Evolutionary conservation across 306 rosid species (phyloP), one percentile per base, ranked within the genome.

Genomic region (Vigna angularis): DNA sequence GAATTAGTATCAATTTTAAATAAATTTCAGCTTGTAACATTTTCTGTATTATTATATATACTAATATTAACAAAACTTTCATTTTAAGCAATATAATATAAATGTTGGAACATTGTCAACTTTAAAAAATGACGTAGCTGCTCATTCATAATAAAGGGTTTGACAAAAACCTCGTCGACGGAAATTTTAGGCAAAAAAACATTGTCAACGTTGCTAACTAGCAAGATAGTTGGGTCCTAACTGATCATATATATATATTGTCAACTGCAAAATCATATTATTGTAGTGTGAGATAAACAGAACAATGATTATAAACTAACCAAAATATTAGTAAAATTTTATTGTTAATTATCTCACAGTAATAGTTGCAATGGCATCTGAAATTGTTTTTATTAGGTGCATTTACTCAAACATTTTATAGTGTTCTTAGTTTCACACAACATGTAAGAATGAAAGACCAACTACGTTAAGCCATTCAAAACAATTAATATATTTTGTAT

Each of bases 101-200:
- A 38, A 52, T 32, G 47, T 10, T 61, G 49, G 14, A 62, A 62
- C 36, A 0, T 61, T 61, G 70, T 74, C 50, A 62, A 62, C 63
- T 62, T 47, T 74, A 16, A 44, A 67, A 15, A 44, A 28, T 74
- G 53, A 59, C 12, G 58, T 28, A 59, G 18, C 40, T 59, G 64
- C 17, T 74, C 59, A 11, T 74, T 28, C 57, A 59, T n/a, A 59
- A 28, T 15, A 4, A 28, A 0, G 53, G 18, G 10, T 58, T 73
- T 74, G 57, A 74, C 78, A 13, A 10, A 44, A 58, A 16, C 28
- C 10, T 2, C 38, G 66, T 36, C 66, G 55, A 55, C 76, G 48
- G 24, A 20, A n/a, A 7, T 17, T 71, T 56, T 73, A 1, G 44
- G 52, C 17, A 26, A 26, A 44, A 4, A 30, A 40, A 14, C 38